Conservation (phyloP, 2,329 filamentous ascomycete genomes). For the Ceratocystis cubensis region DNA sequence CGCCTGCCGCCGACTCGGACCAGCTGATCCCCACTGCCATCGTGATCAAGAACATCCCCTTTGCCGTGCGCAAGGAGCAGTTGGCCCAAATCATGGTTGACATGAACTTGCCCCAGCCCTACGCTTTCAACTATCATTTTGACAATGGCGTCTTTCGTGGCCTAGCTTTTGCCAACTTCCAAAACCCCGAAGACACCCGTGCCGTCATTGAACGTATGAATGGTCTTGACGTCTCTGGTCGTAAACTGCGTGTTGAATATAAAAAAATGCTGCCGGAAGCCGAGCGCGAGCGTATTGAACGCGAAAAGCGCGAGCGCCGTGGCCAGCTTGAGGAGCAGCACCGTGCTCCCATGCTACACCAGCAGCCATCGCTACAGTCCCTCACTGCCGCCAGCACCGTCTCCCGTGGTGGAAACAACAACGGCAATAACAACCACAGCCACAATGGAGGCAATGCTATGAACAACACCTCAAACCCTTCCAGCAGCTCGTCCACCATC, state of each 20-base stretch:
- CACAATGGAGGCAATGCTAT: neutral
- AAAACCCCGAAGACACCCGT: conserved; percentile 84
- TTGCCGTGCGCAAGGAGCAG: conserved; percentile 94
- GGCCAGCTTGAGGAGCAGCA: conserved; percentile 97
- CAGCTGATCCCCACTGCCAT: conserved; percentile 97
- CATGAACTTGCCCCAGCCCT: conserved; percentile 82
- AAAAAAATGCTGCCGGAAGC: conserved; percentile 98
- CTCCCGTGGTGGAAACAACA: conserved; percentile 7
- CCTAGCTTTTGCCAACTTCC: conserved; percentile 95
- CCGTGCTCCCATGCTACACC: conserved; percentile 62
- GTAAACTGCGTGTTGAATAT: conserved; percentile 92
- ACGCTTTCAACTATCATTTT: conserved; percentile 99
- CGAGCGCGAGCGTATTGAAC: conserved; percentile 88
- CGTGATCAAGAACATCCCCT: conserved; percentile 98
- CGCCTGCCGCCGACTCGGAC: conserved; percentile 47
- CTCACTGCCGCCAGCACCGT: conserved; percentile 32
- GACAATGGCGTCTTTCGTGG: conserved; percentile 95
- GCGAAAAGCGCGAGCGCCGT: conserved; percentile 89
- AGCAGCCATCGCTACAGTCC: conserved; percentile 76
- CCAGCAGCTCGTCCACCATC: conserved; percentile 21
- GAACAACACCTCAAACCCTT: conserved; percentile 10
- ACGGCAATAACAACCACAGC: conserved; percentile 10
- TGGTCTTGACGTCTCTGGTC: conserved; percentile 85
- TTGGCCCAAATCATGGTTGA: conserved; percentile 89
- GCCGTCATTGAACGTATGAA: conserved; percentile 90